phyloP scores from a whole-genome alignment of 495 filamentous ascomycete genomes.

The Tuber indicum region DNA sequence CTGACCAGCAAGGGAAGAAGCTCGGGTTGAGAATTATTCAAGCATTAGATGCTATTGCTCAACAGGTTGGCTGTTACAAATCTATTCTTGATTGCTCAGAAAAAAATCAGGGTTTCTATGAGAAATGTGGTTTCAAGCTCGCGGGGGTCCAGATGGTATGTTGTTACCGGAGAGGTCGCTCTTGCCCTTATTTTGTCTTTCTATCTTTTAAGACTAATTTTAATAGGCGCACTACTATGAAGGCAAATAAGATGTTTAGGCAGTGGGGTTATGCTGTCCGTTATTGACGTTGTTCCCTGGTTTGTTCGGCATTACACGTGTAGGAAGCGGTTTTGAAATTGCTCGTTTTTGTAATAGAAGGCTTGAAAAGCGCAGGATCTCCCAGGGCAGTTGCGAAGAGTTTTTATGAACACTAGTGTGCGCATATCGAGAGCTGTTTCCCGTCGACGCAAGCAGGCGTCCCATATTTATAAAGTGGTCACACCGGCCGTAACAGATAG shows the following conservation, averaged over 20 bases:
- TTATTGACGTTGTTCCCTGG: background rate
- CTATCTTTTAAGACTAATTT: conserved; percentile 4
- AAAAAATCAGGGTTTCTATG: conserved; percentile 93
- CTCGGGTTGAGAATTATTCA: conserved; percentile 87
- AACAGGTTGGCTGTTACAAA: conserved; percentile 43
- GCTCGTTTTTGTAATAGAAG: background rate
- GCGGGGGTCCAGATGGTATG: conserved; percentile 86
- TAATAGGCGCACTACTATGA: conserved; percentile 39
- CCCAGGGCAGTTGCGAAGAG: background rate
- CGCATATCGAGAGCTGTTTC: background rate
- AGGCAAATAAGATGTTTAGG: conserved; percentile 18
- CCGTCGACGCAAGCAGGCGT: background rate
- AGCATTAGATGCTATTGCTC: conserved; percentile 63
- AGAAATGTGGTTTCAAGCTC: conserved; percentile 93
- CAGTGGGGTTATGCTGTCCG: background rate
- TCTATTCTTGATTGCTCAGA: conserved; percentile 70
- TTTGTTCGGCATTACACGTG: background rate
- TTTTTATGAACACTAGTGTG: background rate
- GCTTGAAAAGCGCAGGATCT: background rate
- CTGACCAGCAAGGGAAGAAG: conserved; percentile 95
- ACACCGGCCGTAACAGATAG: background rate
- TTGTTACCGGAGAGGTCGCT: background rate
- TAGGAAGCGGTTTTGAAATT: background rate
- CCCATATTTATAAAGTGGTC: background rate
- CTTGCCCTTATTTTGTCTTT: background rate